phyloP scores from a whole-genome alignment of 1,139 yeast species.

The Geotrichum klebahnii region DNA sequence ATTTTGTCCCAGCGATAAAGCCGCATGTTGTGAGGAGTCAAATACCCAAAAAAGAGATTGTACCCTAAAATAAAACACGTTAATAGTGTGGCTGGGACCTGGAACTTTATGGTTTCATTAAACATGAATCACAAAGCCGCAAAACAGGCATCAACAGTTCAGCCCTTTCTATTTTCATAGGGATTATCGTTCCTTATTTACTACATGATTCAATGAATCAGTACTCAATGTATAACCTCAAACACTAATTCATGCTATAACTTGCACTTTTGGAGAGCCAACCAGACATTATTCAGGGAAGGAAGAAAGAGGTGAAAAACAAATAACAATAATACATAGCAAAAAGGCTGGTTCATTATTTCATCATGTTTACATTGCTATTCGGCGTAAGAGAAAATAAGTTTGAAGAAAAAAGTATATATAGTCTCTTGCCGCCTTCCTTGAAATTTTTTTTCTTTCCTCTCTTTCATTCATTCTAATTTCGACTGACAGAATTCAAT shows the following conservation, averaged over 20 bases:
- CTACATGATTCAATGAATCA: too few relatives aligned
- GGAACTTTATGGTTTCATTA: not conserved
- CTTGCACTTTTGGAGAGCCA: too few relatives aligned
- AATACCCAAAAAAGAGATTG: not conserved
- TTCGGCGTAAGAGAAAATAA: not conserved
- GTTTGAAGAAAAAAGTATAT: constrained; percentile 2
- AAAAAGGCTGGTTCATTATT: too few relatives aligned
- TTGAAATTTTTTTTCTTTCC: not conserved
- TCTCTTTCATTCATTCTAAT: not conserved
- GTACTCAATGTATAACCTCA: not conserved
- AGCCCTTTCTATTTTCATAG: not conserved
- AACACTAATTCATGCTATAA: not conserved
- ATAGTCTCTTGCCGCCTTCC: not conserved
- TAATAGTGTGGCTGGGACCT: constrained; percentile 9
- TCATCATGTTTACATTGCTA: too few relatives aligned
- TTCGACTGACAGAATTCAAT: not conserved
- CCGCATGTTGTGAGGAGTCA: not conserved
- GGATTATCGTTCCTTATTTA: not conserved
- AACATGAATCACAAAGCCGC: too few relatives aligned
- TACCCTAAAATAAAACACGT: not conserved
- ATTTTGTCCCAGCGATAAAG: not conserved
- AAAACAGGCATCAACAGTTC: too few relatives aligned
- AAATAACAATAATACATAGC: too few relatives aligned
- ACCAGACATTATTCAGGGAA: too few relatives aligned
- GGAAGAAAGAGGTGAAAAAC: too few relatives aligned